Evolutionary conservation across 768 basidiomycete genomes (phyloP).

Genomic region (Piloderma croceum): DNA sequence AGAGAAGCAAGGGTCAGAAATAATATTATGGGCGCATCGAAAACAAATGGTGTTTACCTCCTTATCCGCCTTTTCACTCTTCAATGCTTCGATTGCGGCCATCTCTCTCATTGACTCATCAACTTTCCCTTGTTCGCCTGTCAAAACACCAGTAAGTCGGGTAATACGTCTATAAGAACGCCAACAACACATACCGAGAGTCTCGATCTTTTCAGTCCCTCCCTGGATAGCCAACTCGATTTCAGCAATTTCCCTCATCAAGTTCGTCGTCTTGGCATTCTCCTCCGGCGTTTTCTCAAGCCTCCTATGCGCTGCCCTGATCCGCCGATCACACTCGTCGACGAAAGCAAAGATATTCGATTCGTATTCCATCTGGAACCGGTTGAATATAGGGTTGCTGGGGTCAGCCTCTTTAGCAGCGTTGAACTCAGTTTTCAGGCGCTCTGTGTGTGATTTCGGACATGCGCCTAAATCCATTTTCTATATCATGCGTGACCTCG

Average conservation of each 20-base stretch:
- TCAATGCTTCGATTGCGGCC: slow-evolving; percentile 94
- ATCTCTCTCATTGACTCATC: slow-evolving; percentile 98
- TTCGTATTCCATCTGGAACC: slow-evolving; percentile 95
- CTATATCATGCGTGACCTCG: no score
- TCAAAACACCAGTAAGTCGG: slow-evolving; percentile 1
- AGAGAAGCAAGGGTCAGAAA: slow-evolving; percentile 3
- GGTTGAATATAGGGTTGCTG: slow-evolving; percentile 72
- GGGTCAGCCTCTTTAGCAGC: slow-evolving; percentile 73
- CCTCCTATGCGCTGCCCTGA: slow-evolving; percentile 87
- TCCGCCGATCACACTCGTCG: slow-evolving; percentile 96
- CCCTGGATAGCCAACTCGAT: slow-evolving; percentile 98
- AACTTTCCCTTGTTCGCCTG: slow-evolving; percentile 97
- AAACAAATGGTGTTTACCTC: slow-evolving; percentile 52
- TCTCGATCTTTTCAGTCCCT: slow-evolving; percentile 97
- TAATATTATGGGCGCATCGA: slow-evolving; percentile 6
- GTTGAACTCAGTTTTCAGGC: slow-evolving; percentile 85
- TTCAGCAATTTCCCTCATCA: slow-evolving; percentile 99
- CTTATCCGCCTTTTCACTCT: slow-evolving; percentile 92
- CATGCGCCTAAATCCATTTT: slow-evolving; percentile 99
- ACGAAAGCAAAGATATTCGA: slow-evolving; percentile 93
- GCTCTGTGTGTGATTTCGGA: slow-evolving; percentile 92
- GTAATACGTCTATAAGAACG: slow-evolving; percentile 4
- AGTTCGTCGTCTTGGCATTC: slow-evolving; percentile 96
- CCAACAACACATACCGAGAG: slow-evolving; percentile 54
- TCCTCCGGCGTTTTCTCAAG: slow-evolving; percentile 99